Evolutionary conservation across 2,329 filamentous ascomycete genomes (phyloP).

Genomic region (Setomelanomma holmii): DNA sequence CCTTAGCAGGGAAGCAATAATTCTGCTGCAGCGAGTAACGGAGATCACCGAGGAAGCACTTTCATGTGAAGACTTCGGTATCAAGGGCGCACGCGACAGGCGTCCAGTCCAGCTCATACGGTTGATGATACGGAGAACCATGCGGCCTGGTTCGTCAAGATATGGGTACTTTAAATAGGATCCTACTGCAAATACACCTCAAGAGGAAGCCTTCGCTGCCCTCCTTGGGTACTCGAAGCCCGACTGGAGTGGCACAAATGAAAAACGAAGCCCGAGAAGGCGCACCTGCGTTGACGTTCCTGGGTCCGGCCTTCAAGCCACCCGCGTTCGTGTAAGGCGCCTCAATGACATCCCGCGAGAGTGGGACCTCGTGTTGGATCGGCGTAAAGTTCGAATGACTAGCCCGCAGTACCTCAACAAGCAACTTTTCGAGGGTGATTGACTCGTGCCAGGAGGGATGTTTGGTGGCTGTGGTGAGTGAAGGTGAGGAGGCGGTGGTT

Average conservation of each 20-base stretch:
- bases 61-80: constrained; percentile 27
- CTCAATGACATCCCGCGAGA: neutral
- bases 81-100: neutral
- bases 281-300: neutral
- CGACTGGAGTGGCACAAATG: neutral
- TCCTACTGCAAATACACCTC: no score
- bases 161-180: no score
- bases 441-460: neutral
- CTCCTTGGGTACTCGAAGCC: no score
- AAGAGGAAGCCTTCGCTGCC: no score
- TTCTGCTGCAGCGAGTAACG: constrained; percentile 11
- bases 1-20: constrained; percentile 24
- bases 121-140: neutral
- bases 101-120: neutral
- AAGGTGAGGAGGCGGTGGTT: neutral
- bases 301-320: neutral
- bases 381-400: no score
- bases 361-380: no score
- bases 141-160: no score
- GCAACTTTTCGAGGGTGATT: no score
- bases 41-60: constrained; percentile 14
- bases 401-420: no score
- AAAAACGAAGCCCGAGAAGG: neutral
- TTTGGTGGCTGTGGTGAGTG: neutral
- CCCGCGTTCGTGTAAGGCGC: neutral